Evolutionary conservation across 1,139 yeast species (phyloP).

Genomic region (Yamadazyma friedrichii): DNA sequence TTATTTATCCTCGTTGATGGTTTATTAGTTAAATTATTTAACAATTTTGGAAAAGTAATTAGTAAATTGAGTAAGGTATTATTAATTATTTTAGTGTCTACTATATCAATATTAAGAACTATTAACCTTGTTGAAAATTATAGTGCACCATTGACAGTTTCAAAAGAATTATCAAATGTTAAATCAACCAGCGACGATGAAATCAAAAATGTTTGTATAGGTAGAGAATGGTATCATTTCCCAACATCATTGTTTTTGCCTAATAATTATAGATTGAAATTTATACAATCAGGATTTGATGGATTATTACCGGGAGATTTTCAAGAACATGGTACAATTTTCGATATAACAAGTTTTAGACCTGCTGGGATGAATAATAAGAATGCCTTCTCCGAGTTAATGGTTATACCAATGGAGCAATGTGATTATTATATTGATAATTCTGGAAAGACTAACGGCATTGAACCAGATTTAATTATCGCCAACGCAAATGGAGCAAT

Average conservation of each 20-base stretch:
- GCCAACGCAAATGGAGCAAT: background rate
- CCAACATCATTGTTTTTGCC: constrained; percentile 86
- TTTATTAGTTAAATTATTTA: constrained; percentile 1
- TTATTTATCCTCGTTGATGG: constrained; percentile 6
- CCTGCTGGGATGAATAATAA: constrained; percentile 74
- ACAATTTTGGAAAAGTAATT: background rate
- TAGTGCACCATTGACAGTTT: constrained; percentile 51
- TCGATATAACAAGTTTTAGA: constrained; percentile 33
- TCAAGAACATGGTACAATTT: constrained; percentile 35
- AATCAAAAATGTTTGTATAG: constrained; percentile 72
- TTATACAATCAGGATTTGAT: constrained; percentile 74
- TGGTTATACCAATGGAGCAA: constrained; percentile 38
- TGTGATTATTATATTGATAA: constrained; percentile 68
- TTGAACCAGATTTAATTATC: constrained; percentile 13
- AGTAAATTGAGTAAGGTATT: constrained; percentile 20
- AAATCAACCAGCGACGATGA: background rate
- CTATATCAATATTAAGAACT: constrained; percentile 37
- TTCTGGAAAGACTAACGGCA: constrained; percentile 20
- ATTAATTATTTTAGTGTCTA: constrained; percentile 6
- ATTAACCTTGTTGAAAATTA: constrained; percentile 52
- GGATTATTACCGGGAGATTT: constrained; percentile 92
- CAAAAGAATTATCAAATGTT: constrained; percentile 4
- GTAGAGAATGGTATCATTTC: constrained; percentile 93
- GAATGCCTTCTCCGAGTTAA: constrained; percentile 58
- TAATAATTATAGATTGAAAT: constrained; percentile 55